Conservation (phyloP, 2,329 filamentous ascomycete species). For the Colletotrichum simmondsii region DNA sequence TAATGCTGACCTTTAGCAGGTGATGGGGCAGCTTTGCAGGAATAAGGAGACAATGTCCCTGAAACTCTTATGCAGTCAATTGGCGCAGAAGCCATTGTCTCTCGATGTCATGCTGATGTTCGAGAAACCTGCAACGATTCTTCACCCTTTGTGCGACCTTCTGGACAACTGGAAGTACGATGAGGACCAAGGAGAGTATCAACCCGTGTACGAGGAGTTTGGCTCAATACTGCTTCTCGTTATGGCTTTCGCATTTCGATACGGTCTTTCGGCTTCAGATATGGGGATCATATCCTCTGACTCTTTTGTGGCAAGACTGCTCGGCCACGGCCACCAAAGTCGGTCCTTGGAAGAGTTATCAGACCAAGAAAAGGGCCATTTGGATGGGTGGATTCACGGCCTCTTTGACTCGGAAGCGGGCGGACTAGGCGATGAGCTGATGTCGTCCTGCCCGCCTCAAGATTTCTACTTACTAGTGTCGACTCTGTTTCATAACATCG, state of each 20-base stretch:
- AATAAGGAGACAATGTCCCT: conserved; percentile 85
- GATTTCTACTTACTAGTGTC: conserved; percentile 85
- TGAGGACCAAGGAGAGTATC: conserved; percentile 85
- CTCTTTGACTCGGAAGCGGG: conserved; percentile 80
- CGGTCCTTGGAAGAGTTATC: conserved; percentile 69
- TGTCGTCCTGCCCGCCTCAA: conserved; percentile 84
- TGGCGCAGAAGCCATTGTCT: conserved; percentile 78
- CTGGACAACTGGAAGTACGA: conserved; percentile 85
- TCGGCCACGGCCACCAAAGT: conserved; percentile 68
- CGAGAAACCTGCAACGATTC: conserved; percentile 74
- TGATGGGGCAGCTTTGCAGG: conserved; percentile 75
- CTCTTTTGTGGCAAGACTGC: conserved; percentile 76
- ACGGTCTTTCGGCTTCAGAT: conserved; percentile 72
- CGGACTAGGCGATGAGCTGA: conserved; percentile 81
- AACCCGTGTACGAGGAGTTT: conserved; percentile 88
- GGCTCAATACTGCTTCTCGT: conserved; percentile 80
- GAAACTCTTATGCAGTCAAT: conserved; percentile 76
- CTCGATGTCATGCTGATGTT: conserved; percentile 83
- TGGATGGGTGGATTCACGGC: conserved; percentile 81
- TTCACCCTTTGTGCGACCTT: conserved; percentile 79
- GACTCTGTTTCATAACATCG: conserved; percentile 80
- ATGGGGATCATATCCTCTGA: conserved; percentile 69
- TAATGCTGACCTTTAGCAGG: conserved; percentile 51
- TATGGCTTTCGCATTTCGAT: conserved; percentile 80
- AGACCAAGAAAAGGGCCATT: conserved; percentile 71